Base-by-base conservation (phyloP, 2,329 filamentous ascomycete species). In the Fusarium fujikuroi region DNA sequence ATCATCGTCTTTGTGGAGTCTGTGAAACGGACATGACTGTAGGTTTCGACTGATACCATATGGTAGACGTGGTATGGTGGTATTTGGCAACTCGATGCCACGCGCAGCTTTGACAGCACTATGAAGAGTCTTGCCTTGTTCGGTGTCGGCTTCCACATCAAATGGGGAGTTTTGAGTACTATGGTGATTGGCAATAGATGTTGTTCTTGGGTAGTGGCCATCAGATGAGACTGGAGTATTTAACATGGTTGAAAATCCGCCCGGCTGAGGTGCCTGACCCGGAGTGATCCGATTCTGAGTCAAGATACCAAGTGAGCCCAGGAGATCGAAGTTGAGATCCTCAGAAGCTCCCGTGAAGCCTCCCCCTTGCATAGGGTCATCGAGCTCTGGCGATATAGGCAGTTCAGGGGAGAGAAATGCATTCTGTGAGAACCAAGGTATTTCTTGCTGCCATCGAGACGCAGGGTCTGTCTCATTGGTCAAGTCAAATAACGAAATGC, bases 31-130 rank as follows among this genome's bases (percentile, higher is more conserved):
- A 11, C 49, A 53, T 15, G 49, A 25, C 18, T 37, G 49, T 5
- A 36, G 7, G 6, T 12, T 36, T 21, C 9, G 32, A 19, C 9
- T 37, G 2, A 25, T 15, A 21, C 49, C 49, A 12, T 37, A 53
- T 19, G 34, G n/a, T 0, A 15, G n/a, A 21, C 18, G 32, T 2
- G n/a, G 5, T 15, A 8, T 16, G 1, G 11, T 16, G 11, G 30
- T 15, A 15, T 19, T 23, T 23, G 30, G 16, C 16, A 50, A 19
- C 11, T 34, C 47, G 11, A 8, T 16, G 6, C 23, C 49, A 25
- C 23, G 49, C 6, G 18, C 23, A 53, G 49, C 49, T 53, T 36
- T 25, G 12, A 53, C 49, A 10, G 49, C 49, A 10, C 23, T 12
- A 15, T 53, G 49, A 2, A 53, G 49, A 19, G 47, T 50, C 1